Evolutionary conservation across 2,329 filamentous ascomycete genomes (phyloP).

Genomic region (Pseudogymnoascus sp.): DNA sequence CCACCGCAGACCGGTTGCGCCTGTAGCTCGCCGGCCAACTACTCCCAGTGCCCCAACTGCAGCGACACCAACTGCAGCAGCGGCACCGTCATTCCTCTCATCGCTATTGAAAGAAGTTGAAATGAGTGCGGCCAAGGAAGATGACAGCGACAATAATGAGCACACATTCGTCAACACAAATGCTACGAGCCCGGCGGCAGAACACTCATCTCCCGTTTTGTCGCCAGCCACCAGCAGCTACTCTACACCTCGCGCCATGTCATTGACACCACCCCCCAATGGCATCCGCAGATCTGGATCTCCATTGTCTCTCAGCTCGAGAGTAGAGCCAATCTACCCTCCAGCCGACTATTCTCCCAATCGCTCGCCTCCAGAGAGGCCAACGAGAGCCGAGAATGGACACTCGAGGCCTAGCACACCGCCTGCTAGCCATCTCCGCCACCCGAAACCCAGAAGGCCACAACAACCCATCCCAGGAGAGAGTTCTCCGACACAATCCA

Average conservation of each 20-base stretch:
- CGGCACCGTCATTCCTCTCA: slow-evolving; percentile 72
- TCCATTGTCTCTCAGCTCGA: slow-evolving; percentile 61
- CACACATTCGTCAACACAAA: slow-evolving; percentile 18
- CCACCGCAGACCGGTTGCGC: slow-evolving; percentile 13
- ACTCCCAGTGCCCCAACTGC: slow-evolving; percentile 11
- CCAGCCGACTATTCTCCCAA: slow-evolving; percentile 67
- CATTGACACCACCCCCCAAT: slow-evolving; percentile 61
- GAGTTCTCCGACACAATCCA: slow-evolving; percentile 57
- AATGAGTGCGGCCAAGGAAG: slow-evolving; percentile 50
- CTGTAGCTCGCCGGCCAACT: slow-evolving; percentile 16
- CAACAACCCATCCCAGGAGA: slow-evolving; percentile 35
- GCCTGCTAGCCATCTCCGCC: slow-evolving; percentile 17
- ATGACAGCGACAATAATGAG: slow-evolving; percentile 36
- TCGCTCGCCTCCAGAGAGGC: slow-evolving; percentile 36
- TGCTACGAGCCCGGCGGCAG: slow-evolving; percentile 30
- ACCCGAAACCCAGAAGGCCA: slow-evolving; percentile 26
- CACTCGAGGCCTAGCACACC: slow-evolving; percentile 20
- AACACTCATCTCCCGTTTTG: slow-evolving; percentile 55
- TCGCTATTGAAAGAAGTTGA: slow-evolving; percentile 86
- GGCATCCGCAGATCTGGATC: slow-evolving; percentile 54
- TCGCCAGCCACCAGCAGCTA: slow-evolving; percentile 58
- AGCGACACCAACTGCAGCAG: slow-evolving; percentile 26
- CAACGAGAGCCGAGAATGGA: slow-evolving; percentile 19
- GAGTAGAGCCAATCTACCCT: slow-evolving; percentile 66
- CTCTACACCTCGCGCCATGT: slow-evolving; percentile 60